These are phyloP conservation scores for Lactarius pseudohatsudake DNA, from an alignment of 768 basidiomycete species.

Conservation along the genomic window DNA sequence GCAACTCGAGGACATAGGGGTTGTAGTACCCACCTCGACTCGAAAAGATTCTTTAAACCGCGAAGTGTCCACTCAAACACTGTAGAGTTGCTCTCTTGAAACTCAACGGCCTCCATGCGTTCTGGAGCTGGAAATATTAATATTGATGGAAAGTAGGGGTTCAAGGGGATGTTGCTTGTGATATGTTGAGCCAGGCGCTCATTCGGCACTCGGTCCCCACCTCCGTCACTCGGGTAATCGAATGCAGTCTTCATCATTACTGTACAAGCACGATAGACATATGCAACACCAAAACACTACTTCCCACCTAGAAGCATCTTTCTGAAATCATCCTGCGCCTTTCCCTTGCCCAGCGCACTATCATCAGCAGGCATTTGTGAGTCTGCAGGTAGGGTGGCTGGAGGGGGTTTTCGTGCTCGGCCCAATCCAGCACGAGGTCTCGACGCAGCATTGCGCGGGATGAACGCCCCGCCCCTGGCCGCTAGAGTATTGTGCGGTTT, in stretches of 20 bases:
- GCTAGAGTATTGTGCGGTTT: constrained; percentile 35
- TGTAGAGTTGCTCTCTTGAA: constrained; percentile 53
- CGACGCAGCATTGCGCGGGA: constrained; percentile 63
- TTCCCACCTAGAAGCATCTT: constrained; percentile 59
- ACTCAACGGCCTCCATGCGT: constrained; percentile 39
- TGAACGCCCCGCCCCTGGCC: constrained; percentile 55
- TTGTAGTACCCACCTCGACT: constrained; percentile 51
- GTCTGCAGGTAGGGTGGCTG: constrained; percentile 29
- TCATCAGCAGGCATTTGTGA: constrained; percentile 25
- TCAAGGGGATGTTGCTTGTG: constrained; percentile 2
- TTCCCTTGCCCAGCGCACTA: constrained; percentile 37
- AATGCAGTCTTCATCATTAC: background rate
- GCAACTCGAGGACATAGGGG: constrained; percentile 15
- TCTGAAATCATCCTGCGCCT: constrained; percentile 82
- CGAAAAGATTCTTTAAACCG: constrained; percentile 71
- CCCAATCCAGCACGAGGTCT: constrained; percentile 74
- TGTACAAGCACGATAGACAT: background rate
- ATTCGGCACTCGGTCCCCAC: constrained; percentile 1
- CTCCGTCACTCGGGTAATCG: background rate
- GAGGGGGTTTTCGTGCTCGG: constrained; percentile 45
- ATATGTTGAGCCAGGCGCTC: background rate
- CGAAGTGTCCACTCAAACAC: constrained; percentile 79
- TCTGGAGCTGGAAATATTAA: background rate
- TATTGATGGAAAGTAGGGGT: background rate
- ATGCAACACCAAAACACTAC: constrained; percentile 15